These are phyloP conservation scores for Claviceps capensis DNA, from an alignment of 2,329 filamentous ascomycete genomes.

Conservation along the genomic window DNA sequence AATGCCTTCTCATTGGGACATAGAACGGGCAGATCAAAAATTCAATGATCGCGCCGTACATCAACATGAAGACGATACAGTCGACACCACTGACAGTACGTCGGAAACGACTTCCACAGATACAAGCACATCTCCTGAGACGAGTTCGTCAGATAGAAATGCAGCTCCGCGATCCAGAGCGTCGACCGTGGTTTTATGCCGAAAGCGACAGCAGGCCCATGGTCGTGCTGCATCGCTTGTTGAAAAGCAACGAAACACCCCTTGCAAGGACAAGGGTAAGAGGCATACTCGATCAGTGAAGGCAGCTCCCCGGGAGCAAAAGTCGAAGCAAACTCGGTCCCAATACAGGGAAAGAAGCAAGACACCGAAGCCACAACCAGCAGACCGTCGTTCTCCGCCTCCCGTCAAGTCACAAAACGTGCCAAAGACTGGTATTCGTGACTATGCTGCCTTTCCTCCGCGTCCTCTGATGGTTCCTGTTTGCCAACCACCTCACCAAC, in stretches of 20 bases:
- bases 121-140: neutral
- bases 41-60: neutral
- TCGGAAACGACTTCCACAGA: neutral
- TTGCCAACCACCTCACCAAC: neutral
- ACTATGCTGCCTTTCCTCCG: neutral
- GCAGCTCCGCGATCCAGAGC: neutral
- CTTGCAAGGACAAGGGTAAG: neutral
- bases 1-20: conserved; percentile 10
- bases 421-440: neutral
- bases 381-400: neutral
- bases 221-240: neutral
- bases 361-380: neutral
- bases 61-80: neutral
- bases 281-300: neutral
- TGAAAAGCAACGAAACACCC: neutral
- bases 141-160: neutral
- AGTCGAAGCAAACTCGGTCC: neutral
- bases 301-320: neutral
- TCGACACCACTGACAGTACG: neutral
- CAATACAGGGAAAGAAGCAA: neutral
- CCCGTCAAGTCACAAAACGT: neutral
- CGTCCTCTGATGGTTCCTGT: neutral
- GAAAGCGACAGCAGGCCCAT: conserved; percentile 1
- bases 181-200: neutral
- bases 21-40: conserved; percentile 4